These are phyloP conservation scores for Pestalotiopsis sp. DNA, from an alignment of 2,329 filamentous ascomycete species.

Conservation along the genomic window DNA sequence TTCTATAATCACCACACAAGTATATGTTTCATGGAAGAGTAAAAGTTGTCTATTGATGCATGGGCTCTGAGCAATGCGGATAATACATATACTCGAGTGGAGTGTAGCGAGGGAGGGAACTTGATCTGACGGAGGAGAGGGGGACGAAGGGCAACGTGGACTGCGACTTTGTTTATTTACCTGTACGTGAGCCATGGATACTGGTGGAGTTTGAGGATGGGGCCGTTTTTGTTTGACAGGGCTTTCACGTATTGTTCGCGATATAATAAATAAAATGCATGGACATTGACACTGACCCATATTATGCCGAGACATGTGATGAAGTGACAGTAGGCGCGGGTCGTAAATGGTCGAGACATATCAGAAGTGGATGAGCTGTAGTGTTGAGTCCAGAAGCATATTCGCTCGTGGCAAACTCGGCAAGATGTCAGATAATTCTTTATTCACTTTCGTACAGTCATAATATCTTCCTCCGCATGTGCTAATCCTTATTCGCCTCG, in stretches of 20 bases:
- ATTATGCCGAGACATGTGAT: background rate
- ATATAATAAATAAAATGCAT: conserved; percentile 6
- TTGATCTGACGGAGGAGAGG: background rate
- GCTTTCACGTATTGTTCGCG: background rate
- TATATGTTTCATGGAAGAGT: background rate
- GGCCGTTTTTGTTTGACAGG: background rate
- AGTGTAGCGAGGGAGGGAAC: background rate
- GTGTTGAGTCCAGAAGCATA: background rate
- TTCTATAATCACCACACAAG: background rate
- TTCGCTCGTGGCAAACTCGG: background rate
- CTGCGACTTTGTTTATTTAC: background rate
- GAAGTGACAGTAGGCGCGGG: background rate
- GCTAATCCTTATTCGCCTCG: background rate
- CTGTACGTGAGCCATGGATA: background rate
- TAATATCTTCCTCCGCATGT: background rate
- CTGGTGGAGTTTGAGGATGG: conserved; percentile 5
- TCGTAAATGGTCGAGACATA: background rate
- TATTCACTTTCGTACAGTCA: background rate
- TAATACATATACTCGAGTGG: background rate
- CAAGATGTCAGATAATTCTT: background rate
- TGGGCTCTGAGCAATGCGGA: background rate
- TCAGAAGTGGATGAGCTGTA: no score
- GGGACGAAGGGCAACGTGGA: background rate
- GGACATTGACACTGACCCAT: background rate
- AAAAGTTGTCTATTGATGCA: background rate